Evolutionary conservation across 257 asterid species (phyloP), one percentile per base, ranked within the genome.

Genomic region (Plantago elongata): DNA sequence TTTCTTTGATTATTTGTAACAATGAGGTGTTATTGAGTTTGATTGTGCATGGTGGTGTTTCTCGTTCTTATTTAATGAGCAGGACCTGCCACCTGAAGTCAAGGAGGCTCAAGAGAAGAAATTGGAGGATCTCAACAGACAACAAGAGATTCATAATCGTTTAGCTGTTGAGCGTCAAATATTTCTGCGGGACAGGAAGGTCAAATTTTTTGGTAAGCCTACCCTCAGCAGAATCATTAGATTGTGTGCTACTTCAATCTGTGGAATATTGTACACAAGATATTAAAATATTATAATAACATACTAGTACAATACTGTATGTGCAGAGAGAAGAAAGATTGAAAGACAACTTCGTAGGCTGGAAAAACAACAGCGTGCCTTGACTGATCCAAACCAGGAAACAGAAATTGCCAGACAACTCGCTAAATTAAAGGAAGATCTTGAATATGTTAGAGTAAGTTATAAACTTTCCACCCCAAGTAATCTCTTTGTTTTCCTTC

Each of bases 381-480:
- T 88, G 17, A 69, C 83, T 64, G 81, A 64, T 65, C 87, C 73
- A 71, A 80, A 78, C 52, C 95, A 81, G 65, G 94, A 92, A 75
- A 68, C 81, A 4, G 91, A 81, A 67, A 62, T 77, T 66, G 81
- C 95, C 52, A 76, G 62, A 47, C 97, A 92, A 72, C 90, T 86
- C 58, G 64, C 87, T 55, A 81, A 83, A 71, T 60, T 85, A 69
- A 89, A 83, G 72, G 99, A 89, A 75, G 97, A 89, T 77, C 99
- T 92, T 71, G 97, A 89, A 69, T 92, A 92, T 79, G 97, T 93
- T 45, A 79, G 81, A 84, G 99, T 89, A 79, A 69, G 82, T 42
- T 67, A 50, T 49, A 64, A 44, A 18, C 62, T 44, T 45, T 51
- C 62, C 60, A 59, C 51, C 45, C 27, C 52, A 37, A 43, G 16